These are phyloP conservation scores for Xylaria sp. DNA, from an alignment of 2,329 filamentous ascomycete genomes.

Conservation along the genomic window DNA sequence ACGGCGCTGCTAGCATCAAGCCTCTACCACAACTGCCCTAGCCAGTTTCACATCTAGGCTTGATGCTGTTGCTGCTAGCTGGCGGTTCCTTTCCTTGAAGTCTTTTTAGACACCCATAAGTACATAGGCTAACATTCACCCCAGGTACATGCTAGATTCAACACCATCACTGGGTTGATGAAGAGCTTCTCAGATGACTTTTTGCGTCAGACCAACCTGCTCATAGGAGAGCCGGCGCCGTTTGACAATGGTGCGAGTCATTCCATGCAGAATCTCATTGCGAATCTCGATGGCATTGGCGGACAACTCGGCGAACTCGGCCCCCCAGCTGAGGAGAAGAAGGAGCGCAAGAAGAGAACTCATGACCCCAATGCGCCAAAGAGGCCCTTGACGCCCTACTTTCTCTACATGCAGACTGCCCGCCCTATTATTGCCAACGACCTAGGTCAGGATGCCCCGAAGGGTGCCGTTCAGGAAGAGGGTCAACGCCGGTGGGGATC, in stretches of 20 bases:
- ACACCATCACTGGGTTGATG: conserved; percentile 77
- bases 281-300: conserved; percentile 56
- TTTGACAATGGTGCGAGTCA: conserved; percentile 49
- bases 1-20: too few relatives aligned
- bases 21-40: too few relatives aligned
- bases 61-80: neutral
- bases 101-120: neutral
- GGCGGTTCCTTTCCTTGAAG: conserved; percentile 4
- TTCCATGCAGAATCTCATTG: conserved; percentile 43
- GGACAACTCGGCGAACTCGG: conserved; percentile 49
- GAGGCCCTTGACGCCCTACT: conserved; percentile 90
- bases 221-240: conserved; percentile 68
- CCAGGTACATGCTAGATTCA: conserved; percentile 76
- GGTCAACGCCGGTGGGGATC: conserved; percentile 83
- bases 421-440: conserved; percentile 81
- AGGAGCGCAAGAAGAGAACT: conserved; percentile 85
- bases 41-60: too few relatives aligned
- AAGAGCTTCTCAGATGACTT: conserved; percentile 82
- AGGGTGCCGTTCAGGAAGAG: conserved; percentile 86
- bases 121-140: conserved; percentile 41
- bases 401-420: conserved; percentile 89
- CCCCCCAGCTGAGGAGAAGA: conserved; percentile 67
- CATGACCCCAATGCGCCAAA: conserved; percentile 94
- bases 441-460: conserved; percentile 73
- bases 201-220: conserved; percentile 83